phyloP scores from a whole-genome alignment of 352 stramenopile species.

The Phytophthora sojae region DNA sequence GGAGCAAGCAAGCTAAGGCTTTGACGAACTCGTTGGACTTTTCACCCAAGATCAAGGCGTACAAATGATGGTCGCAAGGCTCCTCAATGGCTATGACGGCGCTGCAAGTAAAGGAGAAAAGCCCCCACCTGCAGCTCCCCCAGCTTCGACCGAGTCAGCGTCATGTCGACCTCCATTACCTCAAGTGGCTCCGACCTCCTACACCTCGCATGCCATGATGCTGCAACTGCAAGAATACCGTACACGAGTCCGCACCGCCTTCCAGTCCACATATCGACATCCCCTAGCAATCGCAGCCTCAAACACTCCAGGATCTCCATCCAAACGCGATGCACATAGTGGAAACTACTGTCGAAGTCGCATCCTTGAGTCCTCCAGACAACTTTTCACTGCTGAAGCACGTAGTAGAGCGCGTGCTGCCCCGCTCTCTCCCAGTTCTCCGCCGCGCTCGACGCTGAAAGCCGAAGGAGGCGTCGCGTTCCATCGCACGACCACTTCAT shows the following conservation, averaged over 20 bases:
- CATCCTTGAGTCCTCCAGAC: slow-evolving; percentile 50
- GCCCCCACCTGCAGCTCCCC: neutral
- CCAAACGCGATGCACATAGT: slow-evolving; percentile 21
- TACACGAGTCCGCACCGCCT: slow-evolving; percentile 49
- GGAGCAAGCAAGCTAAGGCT: neutral
- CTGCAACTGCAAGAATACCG: slow-evolving; percentile 69
- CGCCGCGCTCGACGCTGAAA: slow-evolving; percentile 20
- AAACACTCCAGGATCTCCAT: slow-evolving; percentile 9
- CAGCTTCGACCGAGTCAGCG: slow-evolving; percentile 1
- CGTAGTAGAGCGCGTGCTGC: slow-evolving; percentile 1
- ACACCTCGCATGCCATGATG: slow-evolving; percentile 70
- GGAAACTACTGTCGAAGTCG: slow-evolving; percentile 50
- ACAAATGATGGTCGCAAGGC: slow-evolving; percentile 29
- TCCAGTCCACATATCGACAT: slow-evolving; percentile 60
- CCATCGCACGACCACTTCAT: slow-evolving; percentile 39
- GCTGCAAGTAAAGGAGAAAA: neutral
- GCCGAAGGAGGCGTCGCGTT: slow-evolving; percentile 54
- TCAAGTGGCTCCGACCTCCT: slow-evolving; percentile 28
- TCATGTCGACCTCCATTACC: slow-evolving; percentile 18
- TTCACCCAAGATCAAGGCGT: neutral
- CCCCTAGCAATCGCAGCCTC: slow-evolving; percentile 29
- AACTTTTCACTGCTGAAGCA: slow-evolving; percentile 36
- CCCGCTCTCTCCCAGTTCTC: slow-evolving; percentile 13
- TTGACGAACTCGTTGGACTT: slow-evolving; percentile 11
- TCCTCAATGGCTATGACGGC: slow-evolving; percentile 30